A percentile compares a stretch with the other conserved stretches of the same genome.
These are phyloP conservation scores for Rhytidhysteron rufulum DNA, from an alignment of 2,329 filamentous ascomycete species.

Conservation along the genomic window DNA sequence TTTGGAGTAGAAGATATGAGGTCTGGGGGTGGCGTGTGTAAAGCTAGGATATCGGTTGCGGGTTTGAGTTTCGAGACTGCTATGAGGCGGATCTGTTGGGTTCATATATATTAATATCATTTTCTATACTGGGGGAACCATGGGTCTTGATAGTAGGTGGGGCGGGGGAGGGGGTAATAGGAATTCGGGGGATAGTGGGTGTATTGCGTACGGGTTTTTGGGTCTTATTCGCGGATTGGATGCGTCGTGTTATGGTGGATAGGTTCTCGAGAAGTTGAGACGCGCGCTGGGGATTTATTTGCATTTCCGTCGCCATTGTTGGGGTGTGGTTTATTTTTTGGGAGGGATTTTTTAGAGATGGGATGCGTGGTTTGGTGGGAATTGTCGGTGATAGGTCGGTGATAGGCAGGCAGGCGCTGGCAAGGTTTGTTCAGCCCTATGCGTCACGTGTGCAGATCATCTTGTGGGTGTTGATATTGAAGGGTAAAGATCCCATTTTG, in stretches of 20 bases:
- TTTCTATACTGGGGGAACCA: too few species aligned
- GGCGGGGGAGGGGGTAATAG: constrained; percentile 2
- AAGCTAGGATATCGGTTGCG: constrained; percentile 80
- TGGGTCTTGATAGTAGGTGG: not conserved
- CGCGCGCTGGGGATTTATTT: constrained; percentile 42
- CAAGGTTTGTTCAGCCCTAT: not conserved
- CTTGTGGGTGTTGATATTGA: not conserved
- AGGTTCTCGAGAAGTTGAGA: constrained; percentile 45
- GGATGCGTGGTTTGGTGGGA: not conserved
- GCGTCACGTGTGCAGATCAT: not conserved
- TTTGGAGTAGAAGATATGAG: constrained; percentile 8
- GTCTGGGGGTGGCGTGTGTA: constrained; percentile 62
- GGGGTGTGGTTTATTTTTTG: not conserved
- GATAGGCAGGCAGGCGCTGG: not conserved
- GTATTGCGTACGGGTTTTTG: constrained; percentile 21
- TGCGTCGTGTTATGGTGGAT: constrained; percentile 37
- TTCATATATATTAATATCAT: not conserved
- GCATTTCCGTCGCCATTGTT: constrained; percentile 35
- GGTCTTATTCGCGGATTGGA: constrained; percentile 36
- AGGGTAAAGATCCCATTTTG: not conserved
- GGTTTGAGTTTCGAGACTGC: constrained; percentile 97
- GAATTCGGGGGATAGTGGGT: not conserved
- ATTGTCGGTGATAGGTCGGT: not conserved
- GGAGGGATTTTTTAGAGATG: too few species aligned
- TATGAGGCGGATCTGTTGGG: constrained; percentile 78